Conservation (phyloP, 139 green algal genomes). For the Chlorokybus atmophyticus region DNA sequence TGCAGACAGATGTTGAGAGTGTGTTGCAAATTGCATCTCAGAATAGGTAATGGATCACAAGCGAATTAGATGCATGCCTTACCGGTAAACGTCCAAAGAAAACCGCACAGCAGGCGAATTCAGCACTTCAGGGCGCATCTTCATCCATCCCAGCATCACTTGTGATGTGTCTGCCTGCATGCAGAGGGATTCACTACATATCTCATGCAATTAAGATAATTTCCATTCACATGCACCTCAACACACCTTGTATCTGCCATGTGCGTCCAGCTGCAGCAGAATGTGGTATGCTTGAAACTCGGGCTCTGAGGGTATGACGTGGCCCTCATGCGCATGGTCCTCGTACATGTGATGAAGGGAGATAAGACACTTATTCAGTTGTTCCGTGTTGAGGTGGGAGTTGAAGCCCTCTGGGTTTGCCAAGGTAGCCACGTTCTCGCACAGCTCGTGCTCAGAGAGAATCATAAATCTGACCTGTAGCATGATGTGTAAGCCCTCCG, state of each 20-base stretch:
- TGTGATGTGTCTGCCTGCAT: background rate
- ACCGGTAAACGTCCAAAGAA: constrained; percentile 8
- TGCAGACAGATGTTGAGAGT: background rate
- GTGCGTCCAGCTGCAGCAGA: constrained; percentile 42
- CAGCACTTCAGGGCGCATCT: constrained; percentile 28
- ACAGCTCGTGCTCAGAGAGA: constrained; percentile 59
- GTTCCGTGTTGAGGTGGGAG: constrained; percentile 66
- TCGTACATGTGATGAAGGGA: constrained; percentile 56
- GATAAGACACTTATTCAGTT: constrained; percentile 65
- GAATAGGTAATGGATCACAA: background rate
- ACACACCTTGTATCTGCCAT: constrained; percentile 44
- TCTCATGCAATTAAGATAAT: background rate
- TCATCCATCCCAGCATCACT: constrained; percentile 3
- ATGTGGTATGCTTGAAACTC: constrained; percentile 66
- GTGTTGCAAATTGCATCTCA: background rate
- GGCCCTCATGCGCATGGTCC: constrained; percentile 10
- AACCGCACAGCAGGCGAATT: constrained; percentile 18
- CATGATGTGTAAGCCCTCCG: too few species aligned
- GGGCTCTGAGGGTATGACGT: constrained; percentile 25
- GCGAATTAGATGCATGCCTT: constrained; percentile 1
- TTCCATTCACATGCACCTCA: background rate
- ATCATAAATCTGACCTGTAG: constrained; percentile 51
- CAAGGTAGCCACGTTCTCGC: constrained; percentile 12
- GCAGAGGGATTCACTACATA: background rate
- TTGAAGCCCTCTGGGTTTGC: constrained; percentile 50